Base-by-base conservation (phyloP, 768 basidiomycete species). In the Pleurotus citrinopileatus region DNA sequence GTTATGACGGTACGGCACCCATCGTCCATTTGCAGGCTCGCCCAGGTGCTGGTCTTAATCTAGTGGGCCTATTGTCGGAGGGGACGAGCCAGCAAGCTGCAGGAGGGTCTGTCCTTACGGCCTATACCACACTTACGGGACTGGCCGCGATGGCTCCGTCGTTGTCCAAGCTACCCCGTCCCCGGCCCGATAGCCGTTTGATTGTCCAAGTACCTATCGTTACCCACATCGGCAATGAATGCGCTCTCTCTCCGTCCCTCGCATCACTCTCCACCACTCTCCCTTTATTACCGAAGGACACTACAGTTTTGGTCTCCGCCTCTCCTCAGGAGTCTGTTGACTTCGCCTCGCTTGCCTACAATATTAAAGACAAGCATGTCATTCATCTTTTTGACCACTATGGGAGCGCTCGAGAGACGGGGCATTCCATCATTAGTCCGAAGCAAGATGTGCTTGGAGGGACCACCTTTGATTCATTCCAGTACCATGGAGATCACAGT, bases 361-460 rank as follows among this genome's bases (percentile, higher is more conserved):
- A 75, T 55, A 69, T 89, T 46, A 76, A 77, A 13, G 66, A 72
- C 17, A 79, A 73, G 37, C 91, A 96, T 68, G 84, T 91, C 54
- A 78, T 94, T 53, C 94, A 98, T 67, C 72, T 98, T 37, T 94
- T 98, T 64, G 94, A 98, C 68, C 91, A 96, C 61, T 79, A 90
- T 63, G 82, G 83, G 57, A 77, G 84, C 27, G 76, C 86, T 28
- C 86, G 96, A 22, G 94, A 98, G 70, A 72, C 81, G 28, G 83
- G 89, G 2, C 79, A 84, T 52, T 63, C 75, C 28, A 69, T 83
- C 32, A 61, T 68, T 23, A 34, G 32, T 13, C 48, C 34, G 20
- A 51, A 51, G 7, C 75, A 77, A 2, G 61, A 76, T 13, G 58
- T 68, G 3, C 56, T 66, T 0, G 70, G 59, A 67, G 19, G 53